phyloP scores from a whole-genome alignment of 768 basidiomycete species.

The Hortiboletus campestris region DNA sequence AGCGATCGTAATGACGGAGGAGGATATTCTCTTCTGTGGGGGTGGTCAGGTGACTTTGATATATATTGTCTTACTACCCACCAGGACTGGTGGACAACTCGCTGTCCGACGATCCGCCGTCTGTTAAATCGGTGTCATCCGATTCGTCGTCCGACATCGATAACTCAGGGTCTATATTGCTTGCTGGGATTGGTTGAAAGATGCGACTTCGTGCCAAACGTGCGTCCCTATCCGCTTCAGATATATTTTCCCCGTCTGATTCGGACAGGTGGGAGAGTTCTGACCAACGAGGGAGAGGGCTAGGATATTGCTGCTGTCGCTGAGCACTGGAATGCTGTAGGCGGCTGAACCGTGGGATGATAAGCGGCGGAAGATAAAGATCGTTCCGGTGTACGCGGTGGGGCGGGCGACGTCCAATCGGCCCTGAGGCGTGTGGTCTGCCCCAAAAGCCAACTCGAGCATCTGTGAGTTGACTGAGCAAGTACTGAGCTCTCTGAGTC shows the following conservation, averaged over 20 bases:
- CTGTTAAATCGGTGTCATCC: constrained; percentile 69
- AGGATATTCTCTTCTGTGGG: constrained; percentile 25
- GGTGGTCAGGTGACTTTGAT: constrained; percentile 11
- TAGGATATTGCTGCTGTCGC: constrained; percentile 8
- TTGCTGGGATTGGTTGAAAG: constrained; percentile 30
- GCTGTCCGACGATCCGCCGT: constrained; percentile 38
- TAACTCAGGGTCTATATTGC: constrained; percentile 38
- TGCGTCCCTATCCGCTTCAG: constrained; percentile 69
- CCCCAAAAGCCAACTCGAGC: constrained; percentile 7
- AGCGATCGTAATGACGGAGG: constrained; percentile 46
- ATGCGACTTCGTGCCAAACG: constrained; percentile 68
- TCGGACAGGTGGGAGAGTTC: constrained; percentile 44
- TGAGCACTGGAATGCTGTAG: background rate
- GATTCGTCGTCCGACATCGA: constrained; percentile 75
- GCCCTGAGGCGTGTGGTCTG: background rate
- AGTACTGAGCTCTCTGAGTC: constrained; percentile 59
- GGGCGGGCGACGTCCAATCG: constrained; percentile 1
- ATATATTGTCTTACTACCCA: constrained; percentile 5
- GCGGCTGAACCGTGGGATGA: constrained; percentile 29
- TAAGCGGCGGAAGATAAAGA: constrained; percentile 47
- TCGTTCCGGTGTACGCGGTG: constrained; percentile 41
- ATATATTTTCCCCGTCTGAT: constrained; percentile 60
- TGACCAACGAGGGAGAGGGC: constrained; percentile 20
- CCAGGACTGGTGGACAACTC: constrained; percentile 42
- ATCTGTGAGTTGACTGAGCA: constrained; percentile 42